Evolutionary conservation across 495 filamentous ascomycete species (phyloP).

Genomic region (Podospora sp.): DNA sequence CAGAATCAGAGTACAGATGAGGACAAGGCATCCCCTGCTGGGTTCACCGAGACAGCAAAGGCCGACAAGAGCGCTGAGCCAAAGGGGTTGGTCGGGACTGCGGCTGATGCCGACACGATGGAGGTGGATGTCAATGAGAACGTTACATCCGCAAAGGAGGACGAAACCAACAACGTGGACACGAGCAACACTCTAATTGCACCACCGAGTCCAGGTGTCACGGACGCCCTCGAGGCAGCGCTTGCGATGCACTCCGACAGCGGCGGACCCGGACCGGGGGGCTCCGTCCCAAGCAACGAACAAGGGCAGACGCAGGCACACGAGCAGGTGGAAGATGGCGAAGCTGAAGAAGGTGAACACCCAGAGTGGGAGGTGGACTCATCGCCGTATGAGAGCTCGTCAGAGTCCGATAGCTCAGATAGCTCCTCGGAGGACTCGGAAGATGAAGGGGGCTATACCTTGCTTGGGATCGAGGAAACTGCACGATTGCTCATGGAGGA

Average conservation of each 20-base stretch:
- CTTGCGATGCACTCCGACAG: background rate
- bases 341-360: constrained; percentile 30
- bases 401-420: constrained; percentile 41
- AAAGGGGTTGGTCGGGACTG: background rate
- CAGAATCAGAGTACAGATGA: background rate
- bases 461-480: constrained; percentile 76
- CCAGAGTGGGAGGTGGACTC: constrained; percentile 65
- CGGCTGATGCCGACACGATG: background rate
- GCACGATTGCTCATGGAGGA: constrained; percentile 78
- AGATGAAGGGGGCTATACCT: constrained; percentile 53
- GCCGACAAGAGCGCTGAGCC: background rate
- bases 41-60: background rate
- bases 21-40: background rate
- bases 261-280: constrained; percentile 11
- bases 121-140: background rate
- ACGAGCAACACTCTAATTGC: constrained; percentile 15
- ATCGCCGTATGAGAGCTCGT: constrained; percentile 57
- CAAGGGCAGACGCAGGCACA: constrained; percentile 11
- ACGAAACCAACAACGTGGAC: constrained; percentile 15
- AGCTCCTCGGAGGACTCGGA: constrained; percentile 51
- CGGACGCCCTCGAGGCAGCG: constrained; percentile 47
- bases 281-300: background rate
- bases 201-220: constrained; percentile 36
- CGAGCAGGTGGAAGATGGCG: background rate
- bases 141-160: background rate